A percentile compares a stretch with the other conserved stretches of the same genome.
These are phyloP conservation scores for Acacia crassicarpa DNA, from an alignment of 306 rosid species.

Conservation along the genomic window DNA sequence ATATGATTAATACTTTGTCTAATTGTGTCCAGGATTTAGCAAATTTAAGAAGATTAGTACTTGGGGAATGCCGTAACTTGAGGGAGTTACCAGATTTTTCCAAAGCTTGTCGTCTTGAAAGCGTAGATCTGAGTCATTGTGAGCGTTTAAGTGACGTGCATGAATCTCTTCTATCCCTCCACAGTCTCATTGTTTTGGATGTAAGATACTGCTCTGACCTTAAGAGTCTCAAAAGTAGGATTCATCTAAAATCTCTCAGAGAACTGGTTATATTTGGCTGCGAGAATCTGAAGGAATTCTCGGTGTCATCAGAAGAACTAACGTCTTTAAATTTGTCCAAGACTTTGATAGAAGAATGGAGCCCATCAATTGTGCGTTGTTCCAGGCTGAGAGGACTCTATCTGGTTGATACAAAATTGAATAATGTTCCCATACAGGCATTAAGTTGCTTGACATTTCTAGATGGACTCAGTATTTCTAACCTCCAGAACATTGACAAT, in stretches of 20 bases:
- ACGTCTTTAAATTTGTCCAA: rapidly evolving
- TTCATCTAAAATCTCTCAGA: neutral
- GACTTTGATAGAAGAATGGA: too few species aligned
- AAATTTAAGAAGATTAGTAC: too few species aligned
- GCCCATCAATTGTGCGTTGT: too few species aligned
- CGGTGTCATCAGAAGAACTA: neutral
- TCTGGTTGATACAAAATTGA: neutral
- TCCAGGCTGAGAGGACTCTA: neutral
- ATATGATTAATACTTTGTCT: too few species aligned
- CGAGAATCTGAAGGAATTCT: neutral
- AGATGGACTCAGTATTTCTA: too few species aligned
- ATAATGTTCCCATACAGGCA: too few species aligned
- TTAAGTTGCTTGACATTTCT: too few species aligned
- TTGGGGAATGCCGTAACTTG: neutral
- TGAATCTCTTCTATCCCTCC: neutral
- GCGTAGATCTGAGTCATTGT: too few species aligned
- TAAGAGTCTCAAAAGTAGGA: neutral
- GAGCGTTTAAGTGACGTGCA: neutral
- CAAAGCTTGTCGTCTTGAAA: too few species aligned
- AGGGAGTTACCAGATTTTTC: too few species aligned
- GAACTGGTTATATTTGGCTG: rapidly evolving
- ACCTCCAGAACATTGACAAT: too few species aligned
- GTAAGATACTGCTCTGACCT: neutral
- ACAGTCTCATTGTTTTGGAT: neutral
- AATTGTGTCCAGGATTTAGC: too few species aligned